phyloP scores from a whole-genome alignment of 1,284 basidiomycete species.

The Trametes polyzona region DNA sequence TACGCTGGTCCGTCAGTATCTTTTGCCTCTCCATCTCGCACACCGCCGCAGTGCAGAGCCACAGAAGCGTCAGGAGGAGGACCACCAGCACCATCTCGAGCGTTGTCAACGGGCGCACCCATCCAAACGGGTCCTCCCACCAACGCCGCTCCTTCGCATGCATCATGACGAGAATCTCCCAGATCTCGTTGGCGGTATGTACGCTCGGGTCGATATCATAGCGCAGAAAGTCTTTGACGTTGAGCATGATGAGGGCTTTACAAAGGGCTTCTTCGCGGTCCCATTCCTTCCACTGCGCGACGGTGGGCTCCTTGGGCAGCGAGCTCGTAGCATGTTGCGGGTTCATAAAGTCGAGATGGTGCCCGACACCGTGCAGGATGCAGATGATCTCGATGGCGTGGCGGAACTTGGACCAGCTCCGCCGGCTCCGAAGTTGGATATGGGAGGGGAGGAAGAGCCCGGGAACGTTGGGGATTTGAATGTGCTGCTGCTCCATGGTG shows the following conservation, averaged over 20 bases:
- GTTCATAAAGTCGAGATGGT: too few species aligned
- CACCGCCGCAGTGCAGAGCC: neutral
- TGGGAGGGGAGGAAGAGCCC: slow-evolving; percentile 14
- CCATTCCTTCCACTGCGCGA: slow-evolving; percentile 5
- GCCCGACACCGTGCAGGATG: neutral
- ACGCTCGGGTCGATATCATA: neutral
- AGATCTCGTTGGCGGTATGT: neutral
- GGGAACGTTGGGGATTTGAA: neutral
- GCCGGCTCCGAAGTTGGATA: slow-evolving; percentile 7
- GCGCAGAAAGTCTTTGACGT: slow-evolving; percentile 5
- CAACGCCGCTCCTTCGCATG: slow-evolving; percentile 8
- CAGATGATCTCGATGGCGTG: slow-evolving; percentile 16
- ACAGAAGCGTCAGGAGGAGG: neutral
- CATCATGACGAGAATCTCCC: neutral
- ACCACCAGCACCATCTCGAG: neutral
- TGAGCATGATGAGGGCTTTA: slow-evolving; percentile 11
- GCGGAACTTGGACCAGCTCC: slow-evolving; percentile 20
- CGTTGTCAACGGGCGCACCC: neutral
- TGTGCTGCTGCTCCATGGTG: neutral
- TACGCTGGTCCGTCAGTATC: too few species aligned
- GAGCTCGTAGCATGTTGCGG: slow-evolving; percentile 1
- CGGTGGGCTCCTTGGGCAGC: neutral
- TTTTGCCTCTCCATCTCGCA: too few species aligned
- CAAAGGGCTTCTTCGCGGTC: slow-evolving; percentile 15
- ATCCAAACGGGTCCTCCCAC: neutral